A percentile compares a stretch with the other conserved stretches of the same genome.
These are phyloP conservation scores for Tricholoma flavovirens DNA, from an alignment of 768 basidiomycete genomes.

Conservation along the genomic window DNA sequence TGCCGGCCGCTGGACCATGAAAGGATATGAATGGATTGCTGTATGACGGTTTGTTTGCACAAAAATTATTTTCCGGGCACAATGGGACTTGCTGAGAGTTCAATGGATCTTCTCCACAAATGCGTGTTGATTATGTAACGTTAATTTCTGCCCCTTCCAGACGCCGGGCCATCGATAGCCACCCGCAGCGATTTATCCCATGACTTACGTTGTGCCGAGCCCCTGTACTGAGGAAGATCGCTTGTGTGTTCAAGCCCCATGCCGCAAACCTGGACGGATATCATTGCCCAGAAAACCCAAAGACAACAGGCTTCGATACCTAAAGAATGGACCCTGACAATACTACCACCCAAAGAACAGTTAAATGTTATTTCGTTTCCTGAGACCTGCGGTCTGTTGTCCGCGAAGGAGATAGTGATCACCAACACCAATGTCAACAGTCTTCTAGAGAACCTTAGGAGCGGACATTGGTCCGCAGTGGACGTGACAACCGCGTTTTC, in stretches of 20 bases:
- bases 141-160: too few species aligned
- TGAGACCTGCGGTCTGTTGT: conserved; percentile 50
- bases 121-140: too few species aligned
- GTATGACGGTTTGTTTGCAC: too few species aligned
- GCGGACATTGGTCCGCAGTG: conserved; percentile 53
- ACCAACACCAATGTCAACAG: conserved; percentile 36
- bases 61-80: too few species aligned
- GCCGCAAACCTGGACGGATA: conserved; percentile 41
- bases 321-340: conserved; percentile 51
- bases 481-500: conserved; percentile 69
- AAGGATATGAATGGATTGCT: too few species aligned
- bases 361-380: conserved; percentile 54
- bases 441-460: conserved; percentile 50
- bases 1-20: too few species aligned
- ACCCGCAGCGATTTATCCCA: too few species aligned
- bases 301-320: conserved; percentile 56
- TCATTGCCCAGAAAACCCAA: conserved; percentile 48
- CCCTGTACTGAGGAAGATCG: conserved; percentile 19
- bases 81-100: too few species aligned
- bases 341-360: conserved; percentile 39
- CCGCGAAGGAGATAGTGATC: conserved; percentile 42
- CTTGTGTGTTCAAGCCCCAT: conserved; percentile 29
- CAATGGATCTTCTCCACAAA: too few species aligned
- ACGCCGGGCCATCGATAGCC: too few species aligned
- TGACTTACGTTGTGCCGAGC: too few species aligned